Conservation (phyloP, 2,329 filamentous ascomycete genomes). For the Cladosporium phlei region DNA sequence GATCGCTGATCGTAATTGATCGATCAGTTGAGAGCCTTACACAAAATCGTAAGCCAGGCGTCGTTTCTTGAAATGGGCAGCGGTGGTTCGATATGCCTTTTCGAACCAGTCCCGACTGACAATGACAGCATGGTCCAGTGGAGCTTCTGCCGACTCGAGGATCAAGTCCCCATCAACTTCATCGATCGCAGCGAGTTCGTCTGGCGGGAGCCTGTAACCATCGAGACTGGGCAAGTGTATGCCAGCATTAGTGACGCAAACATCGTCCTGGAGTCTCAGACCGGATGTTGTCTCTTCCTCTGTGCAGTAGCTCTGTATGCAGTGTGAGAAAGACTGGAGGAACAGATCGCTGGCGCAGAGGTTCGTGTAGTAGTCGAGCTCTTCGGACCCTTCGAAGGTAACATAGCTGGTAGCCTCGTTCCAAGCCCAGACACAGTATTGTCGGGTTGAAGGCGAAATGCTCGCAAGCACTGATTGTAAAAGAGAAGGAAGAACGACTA, state of each 20-base stretch:
- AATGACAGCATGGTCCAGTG: neutral
- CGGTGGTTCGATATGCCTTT: neutral
- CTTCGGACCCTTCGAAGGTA: neutral
- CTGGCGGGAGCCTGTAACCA: neutral
- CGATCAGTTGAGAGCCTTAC: too few species aligned
- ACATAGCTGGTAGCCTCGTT: slow-evolving; percentile 6
- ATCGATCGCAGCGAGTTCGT: neutral
- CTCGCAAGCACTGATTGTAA: neutral
- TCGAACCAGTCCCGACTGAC: neutral
- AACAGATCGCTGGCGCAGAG: neutral
- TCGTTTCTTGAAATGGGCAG: neutral
- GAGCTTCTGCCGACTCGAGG: neutral
- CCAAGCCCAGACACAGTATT: slow-evolving; percentile 4
- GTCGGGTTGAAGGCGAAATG: neutral
- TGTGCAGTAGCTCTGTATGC: neutral
- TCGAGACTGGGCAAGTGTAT: neutral
- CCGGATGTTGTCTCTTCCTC: neutral
- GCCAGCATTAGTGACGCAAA: neutral
- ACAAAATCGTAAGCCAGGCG: neutral
- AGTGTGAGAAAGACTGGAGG: slow-evolving; percentile 1
- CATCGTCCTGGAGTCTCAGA: neutral
- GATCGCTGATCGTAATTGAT: too few species aligned
- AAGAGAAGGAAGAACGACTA: neutral
- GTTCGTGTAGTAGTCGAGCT: slow-evolving; percentile 1
- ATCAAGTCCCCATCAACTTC: neutral